phyloP scores from a whole-genome alignment of 2,329 filamentous ascomycete genomes.

The Aspergillus japonicus region DNA sequence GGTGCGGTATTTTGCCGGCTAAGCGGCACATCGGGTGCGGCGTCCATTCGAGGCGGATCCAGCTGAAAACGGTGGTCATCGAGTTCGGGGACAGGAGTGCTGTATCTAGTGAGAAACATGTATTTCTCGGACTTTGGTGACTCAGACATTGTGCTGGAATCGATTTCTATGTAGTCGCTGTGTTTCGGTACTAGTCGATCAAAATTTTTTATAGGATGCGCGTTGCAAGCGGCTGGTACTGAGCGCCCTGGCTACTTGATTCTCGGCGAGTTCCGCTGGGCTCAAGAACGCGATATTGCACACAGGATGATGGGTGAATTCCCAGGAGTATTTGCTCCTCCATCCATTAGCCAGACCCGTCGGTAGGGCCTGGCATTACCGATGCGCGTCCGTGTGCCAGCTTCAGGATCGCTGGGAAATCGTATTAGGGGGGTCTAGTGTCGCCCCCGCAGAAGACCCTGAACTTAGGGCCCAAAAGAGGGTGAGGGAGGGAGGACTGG shows the following conservation, averaged over 20 bases:
- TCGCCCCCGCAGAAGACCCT: constrained; percentile 96
- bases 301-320: constrained; percentile 21
- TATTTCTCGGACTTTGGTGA: constrained; percentile 64
- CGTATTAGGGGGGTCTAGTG: constrained; percentile 96
- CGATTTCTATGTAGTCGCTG: not conserved
- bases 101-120: constrained; percentile 59
- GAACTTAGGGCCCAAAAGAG: constrained; percentile 86
- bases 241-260: not conserved
- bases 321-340: constrained; percentile 32
- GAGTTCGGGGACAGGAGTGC: constrained; percentile 64
- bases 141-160: constrained; percentile 45
- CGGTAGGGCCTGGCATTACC: constrained; percentile 42
- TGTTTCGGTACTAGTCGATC: not conserved
- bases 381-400: constrained; percentile 39
- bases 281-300: constrained; percentile 20
- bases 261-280: constrained; percentile 7
- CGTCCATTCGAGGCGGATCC: constrained; percentile 36
- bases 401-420: constrained; percentile 30
- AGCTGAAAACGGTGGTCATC: constrained; percentile 74
- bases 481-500: constrained; percentile 73
- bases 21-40: constrained; percentile 38
- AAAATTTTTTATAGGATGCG: not conserved
- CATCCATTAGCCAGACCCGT: constrained; percentile 46
- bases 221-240: not conserved
- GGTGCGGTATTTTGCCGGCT: constrained; percentile 40